Evolutionary conservation across 805 yeast genomes (phyloP), one percentile per base, ranked within the genome.

Genomic region (Debaryomyces tyrocola): DNA sequence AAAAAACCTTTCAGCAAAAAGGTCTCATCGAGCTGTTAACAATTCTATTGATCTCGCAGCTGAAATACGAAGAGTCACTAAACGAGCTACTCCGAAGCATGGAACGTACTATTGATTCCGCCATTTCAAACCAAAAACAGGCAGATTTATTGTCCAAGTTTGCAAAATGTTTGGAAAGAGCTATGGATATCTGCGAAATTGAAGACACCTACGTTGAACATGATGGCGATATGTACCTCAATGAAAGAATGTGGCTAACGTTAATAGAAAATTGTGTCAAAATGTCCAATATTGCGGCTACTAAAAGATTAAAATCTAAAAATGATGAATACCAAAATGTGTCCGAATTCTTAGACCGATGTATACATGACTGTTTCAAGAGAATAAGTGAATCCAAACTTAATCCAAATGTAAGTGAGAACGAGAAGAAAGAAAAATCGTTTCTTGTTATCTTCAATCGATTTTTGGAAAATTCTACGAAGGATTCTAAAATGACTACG

Each of bases 371-470:
- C 24, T 52, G 70, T 46, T 72, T 72, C 56, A 54, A 69, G 35
- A 53, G 47, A 15, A 56, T 71, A 24, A 65, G 68, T 49, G 68
- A 66, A 33, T 38, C 40, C 29, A 60, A 64, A 36, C 53, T 59
- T 4, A 58, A 55, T 39, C 56, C 60, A 18, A 46, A 27, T 15
- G 15, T 14, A 9, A 17, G 20, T 20, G 42, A 17, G 8, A 35
- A 40, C 12, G 56, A 48, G 18, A 44, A 49, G 24, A 48, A 53
- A 35, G 62, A 62, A 35, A 39, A 53, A 36, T 76, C 84, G 1
- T 79, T 87, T 49, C 64, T 82, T 43, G 66, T 69, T 14, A 81
- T 85, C 2, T 75, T 85, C 52, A 75, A 82, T 27, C 63, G 67
- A 37, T 81, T 85, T 46, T 63, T 87, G 33, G 76, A 74, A 35